Base-by-base conservation (phyloP, 2,329 filamentous ascomycete species). In the Xylariomycetidae sp. region DNA sequence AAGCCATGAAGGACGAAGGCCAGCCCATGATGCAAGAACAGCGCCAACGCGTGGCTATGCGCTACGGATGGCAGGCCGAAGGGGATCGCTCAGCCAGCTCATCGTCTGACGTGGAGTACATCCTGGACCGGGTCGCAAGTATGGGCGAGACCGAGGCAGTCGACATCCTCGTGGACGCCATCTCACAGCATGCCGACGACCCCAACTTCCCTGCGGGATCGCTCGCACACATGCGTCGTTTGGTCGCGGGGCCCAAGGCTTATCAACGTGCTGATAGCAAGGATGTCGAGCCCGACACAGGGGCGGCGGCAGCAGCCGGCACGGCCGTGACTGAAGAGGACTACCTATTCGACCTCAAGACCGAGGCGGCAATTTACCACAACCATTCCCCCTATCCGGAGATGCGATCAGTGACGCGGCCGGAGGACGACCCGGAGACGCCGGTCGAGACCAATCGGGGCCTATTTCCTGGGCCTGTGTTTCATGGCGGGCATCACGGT, bases 141-240 rank as follows among this genome's bases (percentile, higher is more conserved):
- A 66, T 68, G 62, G 54, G 47, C 27, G 61, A 63, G 48, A 63
- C 65, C 17, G 62, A 67, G 34, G 64, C 64, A 0, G 17, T 63
- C 5, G 57, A 52, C 16, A 65, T 67, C 30, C 38, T 68, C 7
- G 34, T 46, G 2, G 62, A 66, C 40, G 51, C 57, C 0, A 42
- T 62, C 31, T 46, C 52, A 13, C 66, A 66, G 41, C 61, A 65
- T 39, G 46, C 50, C 15, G 64, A 67, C 33, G 64, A 67, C 44
- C 66, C 62, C 61, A 66, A 66, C 43, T 67, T 67, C 25, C 64
- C 64, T 0, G 45, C 54, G 2, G 59, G 63, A 4, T 67, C 66
- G 62, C 50, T 61, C 16, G 54, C 54, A n/a, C 60, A 61, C 13
- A 64, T 68, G 59, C 42, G 48, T 33, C 46, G 45, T n/a, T 50